Conservation (phyloP, 177 flowering plant genomes). For the Vitis hybrid region DNA sequence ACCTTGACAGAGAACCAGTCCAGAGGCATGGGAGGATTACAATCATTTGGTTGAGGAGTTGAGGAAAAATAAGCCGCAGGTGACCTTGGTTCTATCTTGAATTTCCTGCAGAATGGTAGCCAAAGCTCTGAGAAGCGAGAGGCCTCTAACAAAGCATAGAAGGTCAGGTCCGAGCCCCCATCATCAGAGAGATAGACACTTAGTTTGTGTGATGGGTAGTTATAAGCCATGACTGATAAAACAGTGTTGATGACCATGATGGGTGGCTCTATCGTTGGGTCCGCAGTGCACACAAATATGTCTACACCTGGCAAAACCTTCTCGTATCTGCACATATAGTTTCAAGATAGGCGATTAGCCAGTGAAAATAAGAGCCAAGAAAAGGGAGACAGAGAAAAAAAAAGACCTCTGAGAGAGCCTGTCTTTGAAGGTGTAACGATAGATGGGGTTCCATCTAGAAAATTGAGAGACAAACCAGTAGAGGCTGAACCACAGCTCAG, state of each 20-base stretch:
- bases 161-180: constrained; percentile 45
- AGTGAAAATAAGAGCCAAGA: too few species aligned
- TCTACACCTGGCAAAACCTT: constrained; percentile 38
- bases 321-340: constrained; percentile 19
- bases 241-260: constrained; percentile 38
- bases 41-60: not conserved
- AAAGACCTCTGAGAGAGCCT: constrained; percentile 40
- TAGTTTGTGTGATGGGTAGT: constrained; percentile 44
- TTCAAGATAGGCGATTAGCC: too few species aligned
- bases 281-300: constrained; percentile 52
- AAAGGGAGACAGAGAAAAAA: constrained; percentile 3
- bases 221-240: constrained; percentile 46
- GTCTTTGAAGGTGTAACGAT: constrained; percentile 40
- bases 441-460: constrained; percentile 32
- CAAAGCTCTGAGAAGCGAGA: constrained; percentile 34
- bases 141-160: constrained; percentile 48
- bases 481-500: constrained; percentile 47
- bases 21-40: not conserved
- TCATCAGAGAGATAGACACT: constrained; percentile 51
- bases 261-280: constrained; percentile 48
- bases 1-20: constrained; percentile 34
- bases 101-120: constrained; percentile 51
- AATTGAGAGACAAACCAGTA: constrained; percentile 43
- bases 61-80: constrained; percentile 34
- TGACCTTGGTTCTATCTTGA: constrained; percentile 36